Evolutionary conservation across 371 early-diverging fungal species (phyloP).

Genomic region (Circinella minor): DNA sequence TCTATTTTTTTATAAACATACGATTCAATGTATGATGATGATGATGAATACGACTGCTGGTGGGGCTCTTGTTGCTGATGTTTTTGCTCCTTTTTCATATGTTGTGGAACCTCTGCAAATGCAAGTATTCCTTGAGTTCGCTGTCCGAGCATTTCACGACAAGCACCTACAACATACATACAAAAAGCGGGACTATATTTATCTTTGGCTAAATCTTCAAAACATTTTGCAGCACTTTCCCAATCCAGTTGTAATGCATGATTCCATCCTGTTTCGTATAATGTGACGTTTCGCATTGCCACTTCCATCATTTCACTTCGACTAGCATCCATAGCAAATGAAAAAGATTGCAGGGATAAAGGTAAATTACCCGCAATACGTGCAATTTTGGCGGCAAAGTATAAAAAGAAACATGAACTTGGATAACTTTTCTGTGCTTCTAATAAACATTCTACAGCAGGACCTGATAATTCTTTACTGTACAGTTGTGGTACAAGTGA

Average conservation of each 20-base stretch:
- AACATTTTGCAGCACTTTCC: slow-evolving; percentile 44
- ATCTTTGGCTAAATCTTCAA: slow-evolving; percentile 37
- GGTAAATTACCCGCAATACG: slow-evolving; percentile 43
- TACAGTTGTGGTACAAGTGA: slow-evolving; percentile 32
- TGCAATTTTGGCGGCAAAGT: slow-evolving; percentile 57
- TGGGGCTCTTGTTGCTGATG: neutral
- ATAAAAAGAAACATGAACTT: slow-evolving; percentile 61
- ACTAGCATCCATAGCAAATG: slow-evolving; percentile 43
- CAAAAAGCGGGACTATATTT: slow-evolving; percentile 54
- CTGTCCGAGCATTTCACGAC: slow-evolving; percentile 51
- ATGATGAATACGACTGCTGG: neutral
- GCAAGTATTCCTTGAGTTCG: slow-evolving; percentile 54
- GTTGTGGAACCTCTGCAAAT: slow-evolving; percentile 51
- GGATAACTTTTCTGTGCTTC: slow-evolving; percentile 55
- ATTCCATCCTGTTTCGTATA: slow-evolving; percentile 61
- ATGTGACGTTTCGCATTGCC: slow-evolving; percentile 40
- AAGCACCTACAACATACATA: slow-evolving; percentile 54
- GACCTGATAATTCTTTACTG: slow-evolving; percentile 24
- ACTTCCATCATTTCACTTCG: slow-evolving; percentile 46
- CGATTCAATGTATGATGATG: slow-evolving; percentile 48
- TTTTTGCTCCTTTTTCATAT: slow-evolving; percentile 10
- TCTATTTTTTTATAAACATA: slow-evolving; percentile 60
- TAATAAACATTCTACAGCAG: slow-evolving; percentile 53
- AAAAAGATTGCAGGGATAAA: slow-evolving; percentile 44
- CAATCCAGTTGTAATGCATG: slow-evolving; percentile 55